These are phyloP conservation scores for Trebouxia gelatinosa DNA, from an alignment of 163 green algal species.

Conservation along the genomic window DNA sequence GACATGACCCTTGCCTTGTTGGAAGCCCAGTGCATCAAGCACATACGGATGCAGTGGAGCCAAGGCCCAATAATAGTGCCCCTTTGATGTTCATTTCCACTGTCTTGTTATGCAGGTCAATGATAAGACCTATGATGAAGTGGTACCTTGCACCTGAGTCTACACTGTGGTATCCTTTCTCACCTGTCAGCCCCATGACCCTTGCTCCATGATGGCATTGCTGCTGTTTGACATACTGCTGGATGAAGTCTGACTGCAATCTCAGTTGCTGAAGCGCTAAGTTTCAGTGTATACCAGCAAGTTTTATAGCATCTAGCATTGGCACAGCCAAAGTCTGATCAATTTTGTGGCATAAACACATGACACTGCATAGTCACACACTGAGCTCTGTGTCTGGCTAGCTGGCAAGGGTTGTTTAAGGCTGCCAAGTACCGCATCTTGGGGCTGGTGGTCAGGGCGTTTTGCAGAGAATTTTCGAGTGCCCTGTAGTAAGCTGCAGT, in stretches of 20 bases:
- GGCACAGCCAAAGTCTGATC: slow-evolving; percentile 21
- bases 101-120: not conserved
- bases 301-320: slow-evolving; percentile 17
- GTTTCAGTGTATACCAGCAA: slow-evolving; percentile 1
- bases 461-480: no score
- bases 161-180: not conserved
- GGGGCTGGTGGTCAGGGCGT: no score
- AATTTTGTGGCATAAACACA: slow-evolving; percentile 13
- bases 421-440: no score
- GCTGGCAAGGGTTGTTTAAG: no score
- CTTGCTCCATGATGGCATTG: not conserved
- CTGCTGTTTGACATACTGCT: not conserved
- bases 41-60: not conserved
- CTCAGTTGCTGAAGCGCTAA: not conserved
- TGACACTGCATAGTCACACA: not conserved
- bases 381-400: not conserved
- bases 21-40: not conserved
- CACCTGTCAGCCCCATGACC: not conserved
- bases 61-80: not conserved
- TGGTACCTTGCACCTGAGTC: not conserved
- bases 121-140: not conserved
- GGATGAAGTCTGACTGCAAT: not conserved
- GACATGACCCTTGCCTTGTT: not conserved
- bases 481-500: no score
- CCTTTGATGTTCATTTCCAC: not conserved